Percentiles rank a stretch among this genome's conserved stretches.
Evolutionary conservation across 106 monocot genomes (phyloP).

Genomic region (Amphibolis antarctica): DNA sequence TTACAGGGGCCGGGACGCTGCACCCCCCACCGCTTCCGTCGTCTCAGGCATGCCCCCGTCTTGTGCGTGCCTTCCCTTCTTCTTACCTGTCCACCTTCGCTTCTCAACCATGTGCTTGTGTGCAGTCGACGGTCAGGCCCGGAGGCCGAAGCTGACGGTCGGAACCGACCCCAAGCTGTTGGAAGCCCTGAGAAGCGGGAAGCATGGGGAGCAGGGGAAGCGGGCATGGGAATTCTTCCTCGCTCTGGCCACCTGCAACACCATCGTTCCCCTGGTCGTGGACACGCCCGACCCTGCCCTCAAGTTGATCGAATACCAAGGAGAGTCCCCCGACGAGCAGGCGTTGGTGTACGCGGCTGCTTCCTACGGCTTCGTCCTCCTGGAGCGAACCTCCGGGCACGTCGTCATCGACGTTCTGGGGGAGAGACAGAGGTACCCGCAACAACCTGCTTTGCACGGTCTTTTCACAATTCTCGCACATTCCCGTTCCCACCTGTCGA

Average conservation of each 20-base stretch:
- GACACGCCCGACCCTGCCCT: conserved; percentile 28
- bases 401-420: conserved; percentile 76
- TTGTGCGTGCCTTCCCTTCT: neutral
- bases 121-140: conserved; percentile 50
- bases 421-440: conserved; percentile 61
- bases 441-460: no score
- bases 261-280: conserved; percentile 64
- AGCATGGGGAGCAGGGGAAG: conserved; percentile 27
- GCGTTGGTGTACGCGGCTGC: conserved; percentile 91
- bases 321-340: conserved; percentile 95
- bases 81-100: conserved; percentile 3
- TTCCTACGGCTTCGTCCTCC: conserved; percentile 82
- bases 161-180: conserved; percentile 52
- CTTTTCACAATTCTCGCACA: no score
- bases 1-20: conserved; percentile 25
- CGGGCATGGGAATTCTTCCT: conserved; percentile 52
- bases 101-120: conserved; percentile 9
- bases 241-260: conserved; percentile 77
- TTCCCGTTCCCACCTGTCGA: no score
- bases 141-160: conserved; percentile 66
- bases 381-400: conserved; percentile 78
- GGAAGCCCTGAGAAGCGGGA: conserved; percentile 28
- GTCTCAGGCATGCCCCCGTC: no score
- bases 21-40: no score
- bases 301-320: conserved; percentile 85